A percentile compares a stretch with the other conserved stretches of the same genome.
Evolutionary conservation across 225 moss, liverwort and hornwort genomes (phyloP).

Genomic region (Neckera pumila): DNA sequence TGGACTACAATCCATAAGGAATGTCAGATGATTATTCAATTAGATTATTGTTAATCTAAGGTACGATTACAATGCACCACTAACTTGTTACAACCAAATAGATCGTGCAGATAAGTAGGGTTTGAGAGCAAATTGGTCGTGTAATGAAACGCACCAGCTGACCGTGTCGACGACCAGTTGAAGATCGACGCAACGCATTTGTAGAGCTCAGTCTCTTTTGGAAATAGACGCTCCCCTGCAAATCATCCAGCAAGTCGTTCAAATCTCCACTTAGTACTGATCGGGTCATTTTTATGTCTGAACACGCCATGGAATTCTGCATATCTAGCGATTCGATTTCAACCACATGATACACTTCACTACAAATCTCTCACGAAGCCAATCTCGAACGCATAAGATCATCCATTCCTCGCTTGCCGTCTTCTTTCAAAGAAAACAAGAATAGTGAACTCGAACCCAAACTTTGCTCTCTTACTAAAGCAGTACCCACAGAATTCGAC

Average conservation of each 20-base stretch:
- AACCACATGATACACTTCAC: not conserved
- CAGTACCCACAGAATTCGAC: not conserved
- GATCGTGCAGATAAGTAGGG: not conserved
- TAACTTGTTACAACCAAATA: not conserved
- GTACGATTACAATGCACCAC: not conserved
- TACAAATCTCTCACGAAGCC: not conserved
- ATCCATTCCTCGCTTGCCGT: not conserved
- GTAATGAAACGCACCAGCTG: constrained; percentile 6
- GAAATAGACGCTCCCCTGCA: constrained; percentile 17
- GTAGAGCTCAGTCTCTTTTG: constrained; percentile 2
- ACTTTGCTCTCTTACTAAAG: not conserved
- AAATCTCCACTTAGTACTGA: not conserved
- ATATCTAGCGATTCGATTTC: not conserved
- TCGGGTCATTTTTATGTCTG: not conserved
- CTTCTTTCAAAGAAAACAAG: not conserved
- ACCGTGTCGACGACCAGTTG: not conserved
- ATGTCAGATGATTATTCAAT: not conserved
- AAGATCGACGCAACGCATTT: not conserved
- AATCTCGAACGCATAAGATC: not conserved
- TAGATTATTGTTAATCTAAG: not conserved
- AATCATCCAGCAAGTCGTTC: not conserved
- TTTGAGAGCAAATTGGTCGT: not conserved
- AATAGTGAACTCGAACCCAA: not conserved
- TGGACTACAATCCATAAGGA: not conserved
- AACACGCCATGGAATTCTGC: not conserved